Evolutionary conservation across 495 filamentous ascomycete species (phyloP).

Genomic region (Neurospora tetrasperma): DNA sequence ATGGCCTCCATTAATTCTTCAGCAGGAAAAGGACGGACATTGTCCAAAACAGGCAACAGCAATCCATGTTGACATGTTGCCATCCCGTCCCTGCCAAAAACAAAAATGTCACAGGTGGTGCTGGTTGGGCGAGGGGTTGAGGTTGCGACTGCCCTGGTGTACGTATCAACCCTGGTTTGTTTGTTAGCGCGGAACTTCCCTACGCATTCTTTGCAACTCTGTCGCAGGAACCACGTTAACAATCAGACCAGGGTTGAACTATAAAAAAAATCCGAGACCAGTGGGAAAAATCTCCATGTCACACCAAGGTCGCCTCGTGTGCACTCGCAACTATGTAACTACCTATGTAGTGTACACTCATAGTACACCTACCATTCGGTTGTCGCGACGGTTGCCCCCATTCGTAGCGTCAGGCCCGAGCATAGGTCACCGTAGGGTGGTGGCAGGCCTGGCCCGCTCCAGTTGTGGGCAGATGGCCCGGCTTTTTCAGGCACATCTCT

Average conservation of each 20-base stretch:
- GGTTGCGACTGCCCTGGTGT: not conserved
- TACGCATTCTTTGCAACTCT: too few species aligned
- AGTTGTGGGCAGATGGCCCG: not conserved
- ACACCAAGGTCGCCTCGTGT: too few species aligned
- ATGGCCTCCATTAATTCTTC: not conserved
- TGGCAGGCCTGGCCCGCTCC: not conserved
- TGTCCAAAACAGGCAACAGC: not conserved
- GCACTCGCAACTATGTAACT: too few species aligned
- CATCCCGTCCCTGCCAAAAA: not conserved
- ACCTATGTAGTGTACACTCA: too few species aligned
- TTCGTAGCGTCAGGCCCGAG: not conserved
- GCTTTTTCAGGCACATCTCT: not conserved
- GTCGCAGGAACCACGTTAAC: too few species aligned
- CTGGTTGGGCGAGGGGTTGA: not conserved
- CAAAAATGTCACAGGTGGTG: not conserved
- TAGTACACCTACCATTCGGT: not conserved
- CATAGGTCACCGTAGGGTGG: not conserved
- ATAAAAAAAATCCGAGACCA: too few species aligned
- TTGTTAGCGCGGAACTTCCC: too few species aligned
- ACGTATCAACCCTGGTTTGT: too few species aligned
- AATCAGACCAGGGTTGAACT: too few species aligned
- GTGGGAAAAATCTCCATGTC: too few species aligned
- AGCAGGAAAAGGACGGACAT: not conserved
- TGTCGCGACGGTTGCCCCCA: not conserved
- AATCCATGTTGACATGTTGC: not conserved